Evolutionary conservation across 202 grass and related monocot species (phyloP).

Genomic region (Saccharum hybrid): DNA sequence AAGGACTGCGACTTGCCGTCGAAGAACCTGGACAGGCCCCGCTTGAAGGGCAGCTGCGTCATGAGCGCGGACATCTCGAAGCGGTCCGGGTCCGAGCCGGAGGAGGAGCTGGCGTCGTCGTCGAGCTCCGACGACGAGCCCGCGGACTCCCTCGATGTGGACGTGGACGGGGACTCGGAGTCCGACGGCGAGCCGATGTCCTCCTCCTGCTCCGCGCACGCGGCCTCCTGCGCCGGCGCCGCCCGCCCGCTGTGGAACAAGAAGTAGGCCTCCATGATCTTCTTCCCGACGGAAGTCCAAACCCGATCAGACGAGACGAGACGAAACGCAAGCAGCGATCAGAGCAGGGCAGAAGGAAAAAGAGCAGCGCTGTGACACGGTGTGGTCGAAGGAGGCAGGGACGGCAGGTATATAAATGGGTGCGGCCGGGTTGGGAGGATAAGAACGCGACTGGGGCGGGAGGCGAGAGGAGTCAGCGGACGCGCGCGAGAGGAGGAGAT

Average conservation of each 20-base stretch:
- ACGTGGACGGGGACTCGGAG: slow-evolving; percentile 34
- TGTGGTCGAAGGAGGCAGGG: not conserved
- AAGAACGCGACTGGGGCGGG: slow-evolving; percentile 28
- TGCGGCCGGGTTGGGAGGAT: slow-evolving; percentile 1
- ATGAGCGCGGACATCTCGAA: slow-evolving; percentile 87
- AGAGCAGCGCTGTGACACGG: not conserved
- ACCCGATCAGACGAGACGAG: not conserved
- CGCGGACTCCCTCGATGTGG: slow-evolving; percentile 25
- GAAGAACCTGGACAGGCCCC: slow-evolving; percentile 70
- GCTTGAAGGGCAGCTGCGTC: slow-evolving; percentile 75
- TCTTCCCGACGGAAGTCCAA: not conserved
- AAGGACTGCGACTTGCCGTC: slow-evolving; percentile 81
- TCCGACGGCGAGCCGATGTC: slow-evolving; percentile 65
- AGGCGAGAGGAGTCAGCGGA: slow-evolving; percentile 4
- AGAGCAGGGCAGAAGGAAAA: not conserved
- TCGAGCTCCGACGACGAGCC: slow-evolving; percentile 44
- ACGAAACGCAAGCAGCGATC: not conserved
- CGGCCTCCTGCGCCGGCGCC: not conserved
- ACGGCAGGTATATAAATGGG: slow-evolving; percentile 31
- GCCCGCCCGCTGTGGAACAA: not conserved
- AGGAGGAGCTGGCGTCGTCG: slow-evolving; percentile 69
- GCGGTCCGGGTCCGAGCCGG: not conserved
- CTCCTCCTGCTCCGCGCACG: slow-evolving; percentile 59
- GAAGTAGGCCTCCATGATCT: slow-evolving; percentile 37
- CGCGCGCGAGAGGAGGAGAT: slow-evolving; percentile 8